Conservation (phyloP, 1,139 yeast species). For the Nakaseomyces delphensis region DNA sequence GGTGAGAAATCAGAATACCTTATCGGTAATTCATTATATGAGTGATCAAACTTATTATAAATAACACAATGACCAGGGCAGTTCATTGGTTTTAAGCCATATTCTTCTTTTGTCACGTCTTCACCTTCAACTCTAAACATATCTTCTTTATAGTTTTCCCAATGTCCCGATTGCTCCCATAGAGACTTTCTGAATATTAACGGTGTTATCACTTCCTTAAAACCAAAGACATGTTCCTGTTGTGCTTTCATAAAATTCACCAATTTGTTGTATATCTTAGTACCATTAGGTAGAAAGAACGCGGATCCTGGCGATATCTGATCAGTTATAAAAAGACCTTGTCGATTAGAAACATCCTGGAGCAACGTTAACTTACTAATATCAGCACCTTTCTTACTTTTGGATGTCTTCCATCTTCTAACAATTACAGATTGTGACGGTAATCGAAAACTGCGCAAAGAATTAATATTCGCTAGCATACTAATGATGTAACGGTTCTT, state of each 20-base stretch:
- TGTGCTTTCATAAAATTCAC: conserved; percentile 76
- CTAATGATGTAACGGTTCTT: no score
- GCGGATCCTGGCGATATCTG: conserved; percentile 78
- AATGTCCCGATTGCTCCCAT: conserved; percentile 93
- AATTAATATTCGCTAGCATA: neutral
- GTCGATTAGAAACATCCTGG: conserved; percentile 35
- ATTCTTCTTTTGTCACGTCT: conserved; percentile 44
- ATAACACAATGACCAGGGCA: conserved; percentile 97
- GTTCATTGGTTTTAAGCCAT: conserved; percentile 94
- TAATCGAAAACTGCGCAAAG: neutral
- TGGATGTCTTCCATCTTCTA: neutral
- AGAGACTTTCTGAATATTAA: conserved; percentile 73
- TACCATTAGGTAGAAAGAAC: conserved; percentile 87
- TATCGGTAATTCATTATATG: conserved; percentile 83
- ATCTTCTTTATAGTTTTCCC: conserved; percentile 91
- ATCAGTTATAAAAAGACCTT: conserved; percentile 68
- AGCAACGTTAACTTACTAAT: neutral
- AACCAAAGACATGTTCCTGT: conserved; percentile 69
- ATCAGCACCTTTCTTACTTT: neutral
- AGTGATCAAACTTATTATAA: conserved; percentile 72
- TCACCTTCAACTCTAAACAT: conserved; percentile 70
- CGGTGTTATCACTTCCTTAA: conserved; percentile 90
- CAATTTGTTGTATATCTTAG: conserved; percentile 72
- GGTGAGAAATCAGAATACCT: conserved; percentile 90
- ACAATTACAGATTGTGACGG: neutral